Conservation (phyloP, 148 eudicot species). For the Vaccinium corymbosum region DNA sequence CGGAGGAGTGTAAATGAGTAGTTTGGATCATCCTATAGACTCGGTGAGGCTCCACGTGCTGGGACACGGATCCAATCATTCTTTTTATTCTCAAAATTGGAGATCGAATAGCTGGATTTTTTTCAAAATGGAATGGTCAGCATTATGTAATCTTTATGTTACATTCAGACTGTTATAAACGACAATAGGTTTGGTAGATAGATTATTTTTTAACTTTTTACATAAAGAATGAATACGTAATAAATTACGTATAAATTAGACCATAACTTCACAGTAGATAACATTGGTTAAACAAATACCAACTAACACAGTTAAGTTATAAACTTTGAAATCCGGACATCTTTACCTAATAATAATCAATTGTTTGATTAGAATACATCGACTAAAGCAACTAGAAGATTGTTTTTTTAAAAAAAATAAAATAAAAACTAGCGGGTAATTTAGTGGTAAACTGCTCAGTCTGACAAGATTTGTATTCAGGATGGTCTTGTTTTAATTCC, state of each 20-base stretch:
- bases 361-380: too few relatives aligned
- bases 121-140: neutral
- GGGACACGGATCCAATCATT: neutral
- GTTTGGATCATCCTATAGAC: neutral
- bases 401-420: too few relatives aligned
- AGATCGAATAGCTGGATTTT: neutral
- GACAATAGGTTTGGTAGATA: neutral
- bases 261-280: conserved; percentile 24
- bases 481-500: too few relatives aligned
- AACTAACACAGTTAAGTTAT: conserved; percentile 21
- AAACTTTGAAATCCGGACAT: too few relatives aligned
- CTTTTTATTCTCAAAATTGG: neutral
- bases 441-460: too few relatives aligned
- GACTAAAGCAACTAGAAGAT: too few relatives aligned
- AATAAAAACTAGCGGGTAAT: too few relatives aligned
- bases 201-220: neutral
- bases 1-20: neutral
- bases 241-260: neutral
- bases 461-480: too few relatives aligned
- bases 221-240: neutral
- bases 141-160: neutral
- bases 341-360: conserved; percentile 4
- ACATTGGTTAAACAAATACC: conserved; percentile 33
- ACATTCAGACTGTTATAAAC: neutral
- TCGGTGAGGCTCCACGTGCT: neutral